Conservation (phyloP, 805 yeast genomes). For the Saccharomycopsis fermentans region DNA sequence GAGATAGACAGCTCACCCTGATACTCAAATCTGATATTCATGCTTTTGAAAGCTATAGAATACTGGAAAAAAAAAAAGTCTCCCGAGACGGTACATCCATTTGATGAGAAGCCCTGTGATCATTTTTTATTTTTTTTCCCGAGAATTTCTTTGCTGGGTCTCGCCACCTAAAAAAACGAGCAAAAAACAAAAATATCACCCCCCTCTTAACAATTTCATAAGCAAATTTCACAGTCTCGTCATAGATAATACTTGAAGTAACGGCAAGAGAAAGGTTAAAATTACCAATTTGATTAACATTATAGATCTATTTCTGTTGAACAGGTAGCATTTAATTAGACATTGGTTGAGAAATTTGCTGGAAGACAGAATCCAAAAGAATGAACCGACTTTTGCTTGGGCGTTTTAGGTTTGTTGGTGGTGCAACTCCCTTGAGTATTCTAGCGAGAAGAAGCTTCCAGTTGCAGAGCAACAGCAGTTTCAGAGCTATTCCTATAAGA, state of each 20-base stretch:
- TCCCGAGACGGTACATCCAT: too few relatives aligned
- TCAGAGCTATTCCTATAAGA: background rate
- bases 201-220: background rate
- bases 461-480: background rate
- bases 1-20: too few relatives aligned
- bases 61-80: too few relatives aligned
- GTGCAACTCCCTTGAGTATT: background rate
- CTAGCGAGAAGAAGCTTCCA: background rate
- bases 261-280: background rate
- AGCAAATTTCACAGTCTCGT: background rate
- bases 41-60: too few relatives aligned
- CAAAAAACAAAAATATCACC: background rate
- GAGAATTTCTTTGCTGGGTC: background rate
- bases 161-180: background rate
- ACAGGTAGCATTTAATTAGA: background rate
- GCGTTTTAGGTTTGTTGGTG: background rate
- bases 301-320: background rate
- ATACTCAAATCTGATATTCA: too few relatives aligned
- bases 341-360: background rate
- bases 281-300: too few relatives aligned
- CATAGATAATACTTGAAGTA: background rate
- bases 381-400: conserved; percentile 1
- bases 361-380: background rate
- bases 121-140: background rate
- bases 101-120: background rate